These are phyloP conservation scores for Solanum sejunctum DNA, from an alignment of 257 asterid genomes.

Conservation along the genomic window DNA sequence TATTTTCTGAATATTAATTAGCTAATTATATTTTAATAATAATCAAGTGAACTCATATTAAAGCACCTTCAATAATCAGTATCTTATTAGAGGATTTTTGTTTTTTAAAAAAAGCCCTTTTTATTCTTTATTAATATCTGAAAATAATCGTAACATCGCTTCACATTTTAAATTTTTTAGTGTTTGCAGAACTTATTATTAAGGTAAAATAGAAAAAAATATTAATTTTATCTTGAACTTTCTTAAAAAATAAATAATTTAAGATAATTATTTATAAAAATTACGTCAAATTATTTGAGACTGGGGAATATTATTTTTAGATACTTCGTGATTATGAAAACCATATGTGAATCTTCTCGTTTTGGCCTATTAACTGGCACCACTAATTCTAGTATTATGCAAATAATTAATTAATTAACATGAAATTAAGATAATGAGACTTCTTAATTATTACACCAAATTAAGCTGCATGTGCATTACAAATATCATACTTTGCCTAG, in stretches of 20 bases:
- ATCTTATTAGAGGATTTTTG: neutral
- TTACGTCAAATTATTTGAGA: no score
- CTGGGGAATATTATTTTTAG: neutral
- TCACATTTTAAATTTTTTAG: no score
- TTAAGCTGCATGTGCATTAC: neutral
- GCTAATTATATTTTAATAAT: neutral
- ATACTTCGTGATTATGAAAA: neutral
- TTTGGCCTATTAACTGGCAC: no score
- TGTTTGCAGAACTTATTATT: no score
- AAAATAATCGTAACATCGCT: neutral
- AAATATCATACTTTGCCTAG: neutral
- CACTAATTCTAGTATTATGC: no score
- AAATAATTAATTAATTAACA: neutral
- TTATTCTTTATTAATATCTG: neutral
- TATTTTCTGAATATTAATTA: neutral
- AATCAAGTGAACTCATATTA: neutral
- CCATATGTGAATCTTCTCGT: no score
- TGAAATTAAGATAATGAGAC: neutral
- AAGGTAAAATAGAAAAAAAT: no score
- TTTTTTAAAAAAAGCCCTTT: neutral
- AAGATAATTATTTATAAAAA: no score
- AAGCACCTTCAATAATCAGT: neutral
- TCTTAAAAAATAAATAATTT: no score
- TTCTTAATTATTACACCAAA: neutral
- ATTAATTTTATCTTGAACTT: no score